Conservation (phyloP, 257 asterid species). For the Nicotiana tomentosiformis region DNA sequence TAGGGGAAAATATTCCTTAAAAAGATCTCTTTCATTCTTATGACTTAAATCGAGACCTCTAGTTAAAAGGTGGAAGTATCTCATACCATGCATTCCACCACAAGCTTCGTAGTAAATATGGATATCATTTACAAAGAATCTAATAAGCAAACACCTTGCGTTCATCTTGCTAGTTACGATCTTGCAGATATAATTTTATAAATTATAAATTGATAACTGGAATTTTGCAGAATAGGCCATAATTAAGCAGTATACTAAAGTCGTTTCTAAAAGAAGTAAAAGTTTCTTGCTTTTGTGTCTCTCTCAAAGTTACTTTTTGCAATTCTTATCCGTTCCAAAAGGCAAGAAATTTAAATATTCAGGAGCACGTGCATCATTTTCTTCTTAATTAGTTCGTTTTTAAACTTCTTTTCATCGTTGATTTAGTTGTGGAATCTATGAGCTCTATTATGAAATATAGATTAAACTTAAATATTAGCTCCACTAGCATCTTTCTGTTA, state of each 20-base stretch:
- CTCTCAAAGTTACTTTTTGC: background rate
- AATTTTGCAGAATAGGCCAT: background rate
- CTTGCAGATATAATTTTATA: background rate
- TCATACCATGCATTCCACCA: too few species aligned
- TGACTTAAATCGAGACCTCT: too few species aligned
- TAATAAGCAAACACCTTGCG: background rate
- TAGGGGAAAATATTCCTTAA: too few species aligned
- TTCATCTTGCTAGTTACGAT: background rate
- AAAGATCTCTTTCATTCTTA: too few species aligned
- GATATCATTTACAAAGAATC: background rate
- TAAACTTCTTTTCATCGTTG: background rate
- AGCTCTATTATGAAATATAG: background rate
- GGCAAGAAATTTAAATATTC: background rate
- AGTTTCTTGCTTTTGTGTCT: background rate
- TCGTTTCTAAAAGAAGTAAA: background rate
- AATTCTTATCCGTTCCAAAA: background rate
- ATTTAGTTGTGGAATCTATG: background rate
- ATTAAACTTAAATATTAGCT: background rate
- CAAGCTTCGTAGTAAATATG: background rate
- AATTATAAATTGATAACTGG: background rate
- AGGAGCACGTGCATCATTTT: background rate
- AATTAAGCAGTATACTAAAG: background rate
- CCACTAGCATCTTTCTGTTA: background rate
- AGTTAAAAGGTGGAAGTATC: too few species aligned
- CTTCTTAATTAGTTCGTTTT: background rate